Evolutionary conservation across 2,329 filamentous ascomycete genomes (phyloP).

Genomic region (Gaeumannomyces sp.): DNA sequence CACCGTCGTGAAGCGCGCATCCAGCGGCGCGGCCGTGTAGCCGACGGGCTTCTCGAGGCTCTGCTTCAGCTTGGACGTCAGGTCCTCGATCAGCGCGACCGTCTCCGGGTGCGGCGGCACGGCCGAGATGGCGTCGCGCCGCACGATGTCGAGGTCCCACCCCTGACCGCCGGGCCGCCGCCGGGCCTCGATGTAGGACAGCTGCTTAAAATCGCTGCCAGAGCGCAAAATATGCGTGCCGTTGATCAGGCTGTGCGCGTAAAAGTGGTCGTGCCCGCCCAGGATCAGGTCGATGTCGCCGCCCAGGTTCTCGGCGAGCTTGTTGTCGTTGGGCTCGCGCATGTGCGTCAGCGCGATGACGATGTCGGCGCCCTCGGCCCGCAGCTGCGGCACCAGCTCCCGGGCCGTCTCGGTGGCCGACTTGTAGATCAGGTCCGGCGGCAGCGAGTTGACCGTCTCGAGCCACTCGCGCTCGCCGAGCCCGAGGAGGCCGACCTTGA

Average conservation of each 20-base stretch:
- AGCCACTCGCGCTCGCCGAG: conserved; percentile 86
- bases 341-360: conserved; percentile 79
- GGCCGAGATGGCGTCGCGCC: conserved; percentile 65
- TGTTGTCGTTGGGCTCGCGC: conserved; percentile 83
- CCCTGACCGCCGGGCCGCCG: conserved; percentile 36
- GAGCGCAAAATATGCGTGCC: conserved; percentile 80
- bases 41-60: conserved; percentile 79
- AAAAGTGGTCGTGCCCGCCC: conserved; percentile 87
- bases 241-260: conserved; percentile 70
- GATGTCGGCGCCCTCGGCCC: conserved; percentile 73
- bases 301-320: conserved; percentile 67
- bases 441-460: conserved; percentile 79
- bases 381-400: conserved; percentile 66
- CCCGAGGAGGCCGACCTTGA: conserved; percentile 81
- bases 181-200: conserved; percentile 79
- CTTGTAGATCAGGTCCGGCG: conserved; percentile 74
- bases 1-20: conserved; percentile 81
- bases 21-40: conserved; percentile 74
- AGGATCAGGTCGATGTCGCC: conserved; percentile 79
- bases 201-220: conserved; percentile 85
- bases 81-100: conserved; percentile 54
- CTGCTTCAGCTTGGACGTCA: conserved; percentile 67
- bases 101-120: conserved; percentile 60
- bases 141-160: conserved; percentile 75
- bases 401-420: conserved; percentile 70